phyloP scores from a whole-genome alignment of 1,139 yeast genomes.

The Yamadazyma friedrichii region DNA sequence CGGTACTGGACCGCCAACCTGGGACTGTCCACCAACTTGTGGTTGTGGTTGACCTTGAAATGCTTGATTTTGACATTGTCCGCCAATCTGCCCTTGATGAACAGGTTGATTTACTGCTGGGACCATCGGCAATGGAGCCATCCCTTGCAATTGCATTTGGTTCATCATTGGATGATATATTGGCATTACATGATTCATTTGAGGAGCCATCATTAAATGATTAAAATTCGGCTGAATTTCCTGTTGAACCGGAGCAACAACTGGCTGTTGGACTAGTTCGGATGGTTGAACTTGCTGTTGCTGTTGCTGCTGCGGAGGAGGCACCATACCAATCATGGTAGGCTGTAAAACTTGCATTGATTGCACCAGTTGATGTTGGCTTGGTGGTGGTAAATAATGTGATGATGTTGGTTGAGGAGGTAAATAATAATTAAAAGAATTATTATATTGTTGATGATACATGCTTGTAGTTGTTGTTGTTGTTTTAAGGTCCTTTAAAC shows the following conservation, averaged over 20 bases:
- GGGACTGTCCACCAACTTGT: background rate
- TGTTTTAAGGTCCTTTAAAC: background rate
- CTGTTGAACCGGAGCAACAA: background rate
- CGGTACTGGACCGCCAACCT: background rate
- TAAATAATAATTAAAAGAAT: background rate
- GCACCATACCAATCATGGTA: slow-evolving; percentile 19
- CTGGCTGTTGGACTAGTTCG: slow-evolving; percentile 1
- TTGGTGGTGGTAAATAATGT: slow-evolving; percentile 16
- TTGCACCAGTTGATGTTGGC: slow-evolving; percentile 6
- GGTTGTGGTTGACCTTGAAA: slow-evolving; percentile 3
- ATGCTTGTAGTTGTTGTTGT: background rate
- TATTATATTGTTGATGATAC: slow-evolving; percentile 1
- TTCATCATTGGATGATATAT: slow-evolving; percentile 1
- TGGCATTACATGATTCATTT: slow-evolving; percentile 7
- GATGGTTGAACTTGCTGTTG: background rate
- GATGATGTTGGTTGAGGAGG: slow-evolving; percentile 8
- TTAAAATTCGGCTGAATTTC: background rate
- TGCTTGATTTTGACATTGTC: background rate
- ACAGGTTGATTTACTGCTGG: background rate
- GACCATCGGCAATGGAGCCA: background rate
- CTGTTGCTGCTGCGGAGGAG: slow-evolving; percentile 13
- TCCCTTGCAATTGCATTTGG: background rate
- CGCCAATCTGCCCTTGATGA: background rate
- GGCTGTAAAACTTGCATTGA: slow-evolving; percentile 13
- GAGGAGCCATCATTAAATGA: slow-evolving; percentile 7